A percentile compares a stretch with the other conserved stretches of the same genome.
These are phyloP conservation scores for Yamadazyma dendronema DNA, from an alignment of 1,139 yeast genomes.

Conservation along the genomic window DNA sequence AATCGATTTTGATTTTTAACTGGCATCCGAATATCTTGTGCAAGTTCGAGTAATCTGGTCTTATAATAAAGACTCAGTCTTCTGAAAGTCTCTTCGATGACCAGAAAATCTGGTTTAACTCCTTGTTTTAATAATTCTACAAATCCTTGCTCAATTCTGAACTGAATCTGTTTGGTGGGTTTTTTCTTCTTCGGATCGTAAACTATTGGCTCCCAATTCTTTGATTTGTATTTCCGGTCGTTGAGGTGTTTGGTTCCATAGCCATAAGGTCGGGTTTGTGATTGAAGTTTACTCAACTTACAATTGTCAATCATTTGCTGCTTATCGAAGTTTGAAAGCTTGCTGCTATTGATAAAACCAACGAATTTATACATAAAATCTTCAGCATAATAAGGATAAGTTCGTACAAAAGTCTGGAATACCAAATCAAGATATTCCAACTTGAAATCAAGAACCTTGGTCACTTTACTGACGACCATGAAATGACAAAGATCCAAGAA, in stretches of 20 bases:
- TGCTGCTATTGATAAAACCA: slow-evolving; percentile 21
- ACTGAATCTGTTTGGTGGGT: slow-evolving; percentile 25
- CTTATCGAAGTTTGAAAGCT: slow-evolving; percentile 4
- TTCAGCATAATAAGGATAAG: slow-evolving; percentile 34
- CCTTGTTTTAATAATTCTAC: slow-evolving; percentile 33
- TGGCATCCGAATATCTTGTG: slow-evolving; percentile 18
- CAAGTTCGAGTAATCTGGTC: slow-evolving; percentile 20
- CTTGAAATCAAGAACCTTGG: slow-evolving; percentile 17
- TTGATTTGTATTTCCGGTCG: slow-evolving; percentile 14
- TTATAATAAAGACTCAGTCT: slow-evolving; percentile 20
- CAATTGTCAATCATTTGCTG: slow-evolving; percentile 11
- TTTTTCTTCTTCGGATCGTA: slow-evolving; percentile 1
- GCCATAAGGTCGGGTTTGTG: slow-evolving; percentile 32
- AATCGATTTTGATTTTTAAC: slow-evolving; percentile 14
- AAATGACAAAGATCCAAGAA: slow-evolving; percentile 27
- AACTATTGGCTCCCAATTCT: slow-evolving; percentile 14
- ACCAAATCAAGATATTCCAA: slow-evolving; percentile 23
- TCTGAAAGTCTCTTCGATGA: slow-evolving; percentile 33
- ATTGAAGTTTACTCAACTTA: slow-evolving; percentile 23
- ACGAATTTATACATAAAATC: slow-evolving; percentile 23
- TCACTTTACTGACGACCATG: slow-evolving; percentile 15
- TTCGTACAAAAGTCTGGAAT: slow-evolving; percentile 29
- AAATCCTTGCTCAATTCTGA: slow-evolving; percentile 36
- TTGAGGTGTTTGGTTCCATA: slow-evolving; percentile 18
- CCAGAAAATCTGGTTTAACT: slow-evolving; percentile 32